phyloP scores from a whole-genome alignment of 2,329 filamentous ascomycete species.

The Arthrobotrys megalospora region DNA sequence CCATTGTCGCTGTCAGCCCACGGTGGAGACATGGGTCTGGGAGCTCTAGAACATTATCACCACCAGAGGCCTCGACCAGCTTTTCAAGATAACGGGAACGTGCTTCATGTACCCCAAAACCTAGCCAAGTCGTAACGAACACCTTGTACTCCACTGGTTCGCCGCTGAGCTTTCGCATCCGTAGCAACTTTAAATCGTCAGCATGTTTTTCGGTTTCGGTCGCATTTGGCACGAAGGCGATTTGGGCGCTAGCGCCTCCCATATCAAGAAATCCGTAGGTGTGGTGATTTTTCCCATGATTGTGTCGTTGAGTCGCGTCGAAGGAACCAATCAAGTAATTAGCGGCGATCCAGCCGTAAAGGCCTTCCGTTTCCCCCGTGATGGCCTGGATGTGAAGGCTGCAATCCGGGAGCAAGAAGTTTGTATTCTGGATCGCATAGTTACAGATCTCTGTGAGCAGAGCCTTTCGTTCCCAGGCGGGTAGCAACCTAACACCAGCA shows the following conservation, averaged over 20 bases:
- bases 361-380: slow-evolving; percentile 90
- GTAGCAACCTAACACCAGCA: slow-evolving; percentile 91
- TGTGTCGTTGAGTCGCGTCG: slow-evolving; percentile 80
- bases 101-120: slow-evolving; percentile 96
- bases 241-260: slow-evolving; percentile 97
- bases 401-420: slow-evolving; percentile 92
- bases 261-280: slow-evolving; percentile 99
- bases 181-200: slow-evolving; percentile 87
- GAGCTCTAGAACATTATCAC: slow-evolving; percentile 75
- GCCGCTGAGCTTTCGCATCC: slow-evolving; percentile 87
- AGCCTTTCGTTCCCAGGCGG: slow-evolving; percentile 78
- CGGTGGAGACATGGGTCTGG: slow-evolving; percentile 92
- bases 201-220: slow-evolving; percentile 92
- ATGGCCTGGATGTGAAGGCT: slow-evolving; percentile 92
- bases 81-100: slow-evolving; percentile 85
- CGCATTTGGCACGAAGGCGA: slow-evolving; percentile 93
- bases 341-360: slow-evolving; percentile 97
- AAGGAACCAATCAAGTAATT: slow-evolving; percentile 96
- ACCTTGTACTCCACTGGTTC: slow-evolving; percentile 84
- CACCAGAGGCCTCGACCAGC: slow-evolving; percentile 78
- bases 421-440: slow-evolving; percentile 82
- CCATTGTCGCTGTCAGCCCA: slow-evolving; percentile 80
- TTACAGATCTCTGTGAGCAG: slow-evolving; percentile 85
- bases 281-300: slow-evolving; percentile 88
- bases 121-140: slow-evolving; percentile 96